A percentile compares a stretch with the other conserved stretches of the same genome.
These are phyloP conservation scores for Ascochyta clinopodiicola DNA, from an alignment of 2,329 filamentous ascomycete species.

Conservation along the genomic window DNA sequence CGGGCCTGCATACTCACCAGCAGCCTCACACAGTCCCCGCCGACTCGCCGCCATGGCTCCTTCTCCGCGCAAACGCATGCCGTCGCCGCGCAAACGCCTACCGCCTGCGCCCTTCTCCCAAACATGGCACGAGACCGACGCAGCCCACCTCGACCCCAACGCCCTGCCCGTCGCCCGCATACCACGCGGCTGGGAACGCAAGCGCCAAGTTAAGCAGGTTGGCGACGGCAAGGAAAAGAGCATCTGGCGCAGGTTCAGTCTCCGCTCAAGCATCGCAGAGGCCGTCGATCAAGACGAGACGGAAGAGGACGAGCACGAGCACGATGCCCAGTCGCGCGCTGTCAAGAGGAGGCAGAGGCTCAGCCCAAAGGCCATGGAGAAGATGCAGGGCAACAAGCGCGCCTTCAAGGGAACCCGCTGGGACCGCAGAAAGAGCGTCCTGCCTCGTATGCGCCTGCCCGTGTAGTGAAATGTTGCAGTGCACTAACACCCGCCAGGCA, in stretches of 20 bases:
- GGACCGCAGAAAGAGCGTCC: constrained; percentile 45
- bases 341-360: constrained; percentile 55
- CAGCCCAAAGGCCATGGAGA: constrained; percentile 43
- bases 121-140: constrained; percentile 52
- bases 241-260: constrained; percentile 55
- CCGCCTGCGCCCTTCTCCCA: constrained; percentile 38
- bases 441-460: constrained; percentile 37
- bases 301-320: constrained; percentile 30
- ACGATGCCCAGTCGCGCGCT: constrained; percentile 48
- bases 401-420: constrained; percentile 46
- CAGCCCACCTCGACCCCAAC: constrained; percentile 49
- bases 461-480: no score
- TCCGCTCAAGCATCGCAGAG: constrained; percentile 35
- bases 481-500: constrained; percentile 35
- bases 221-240: constrained; percentile 50
- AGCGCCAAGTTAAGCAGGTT: constrained; percentile 50
- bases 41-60: constrained; percentile 33
- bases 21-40: constrained; percentile 15
- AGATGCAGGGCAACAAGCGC: constrained; percentile 36
- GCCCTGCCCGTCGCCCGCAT: constrained; percentile 51
- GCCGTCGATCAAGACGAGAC: constrained; percentile 23
- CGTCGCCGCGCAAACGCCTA: constrained; percentile 40
- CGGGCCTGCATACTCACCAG: constrained; percentile 13
- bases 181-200: constrained; percentile 58
- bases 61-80: constrained; percentile 39